Percentiles rank a stretch among this genome's conserved stretches.
These are phyloP conservation scores for Ceratocystis cacaofunesta DNA, from an alignment of 2,329 filamentous ascomycete species.

Conservation along the genomic window DNA sequence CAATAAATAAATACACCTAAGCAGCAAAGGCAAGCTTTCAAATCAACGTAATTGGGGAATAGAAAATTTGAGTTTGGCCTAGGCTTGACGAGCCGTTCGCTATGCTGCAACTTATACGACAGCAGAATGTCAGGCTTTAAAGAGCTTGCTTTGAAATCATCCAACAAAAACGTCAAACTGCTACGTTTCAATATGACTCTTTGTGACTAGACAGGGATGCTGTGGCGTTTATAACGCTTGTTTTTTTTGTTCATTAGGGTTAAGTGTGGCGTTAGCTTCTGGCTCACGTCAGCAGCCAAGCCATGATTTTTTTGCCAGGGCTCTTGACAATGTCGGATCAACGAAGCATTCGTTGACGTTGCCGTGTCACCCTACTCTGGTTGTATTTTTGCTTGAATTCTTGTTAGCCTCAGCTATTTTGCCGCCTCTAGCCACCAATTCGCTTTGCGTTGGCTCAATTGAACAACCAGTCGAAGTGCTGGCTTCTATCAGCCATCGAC, in stretches of 20 bases:
- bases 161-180: conserved; percentile 1
- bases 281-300: conserved; percentile 7
- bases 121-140: background rate
- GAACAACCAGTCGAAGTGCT: background rate
- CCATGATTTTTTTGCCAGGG: conserved; percentile 10
- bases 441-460: background rate
- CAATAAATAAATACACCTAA: background rate
- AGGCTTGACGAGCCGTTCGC: background rate
- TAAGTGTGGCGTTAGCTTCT: conserved; percentile 10
- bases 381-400: background rate
- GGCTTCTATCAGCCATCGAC: background rate
- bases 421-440: background rate
- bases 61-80: background rate
- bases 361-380: background rate
- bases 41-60: background rate
- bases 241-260: conserved; percentile 3
- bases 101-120: conserved; percentile 4
- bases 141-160: conserved; percentile 28
- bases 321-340: background rate
- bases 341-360: background rate
- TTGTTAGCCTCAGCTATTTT: background rate
- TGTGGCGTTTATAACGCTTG: background rate
- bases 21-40: background rate
- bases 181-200: background rate
- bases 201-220: background rate